These are phyloP conservation scores for Allomyces macrogynus DNA, from an alignment of 192 early-diverging fungal species.

Conservation along the genomic window DNA sequence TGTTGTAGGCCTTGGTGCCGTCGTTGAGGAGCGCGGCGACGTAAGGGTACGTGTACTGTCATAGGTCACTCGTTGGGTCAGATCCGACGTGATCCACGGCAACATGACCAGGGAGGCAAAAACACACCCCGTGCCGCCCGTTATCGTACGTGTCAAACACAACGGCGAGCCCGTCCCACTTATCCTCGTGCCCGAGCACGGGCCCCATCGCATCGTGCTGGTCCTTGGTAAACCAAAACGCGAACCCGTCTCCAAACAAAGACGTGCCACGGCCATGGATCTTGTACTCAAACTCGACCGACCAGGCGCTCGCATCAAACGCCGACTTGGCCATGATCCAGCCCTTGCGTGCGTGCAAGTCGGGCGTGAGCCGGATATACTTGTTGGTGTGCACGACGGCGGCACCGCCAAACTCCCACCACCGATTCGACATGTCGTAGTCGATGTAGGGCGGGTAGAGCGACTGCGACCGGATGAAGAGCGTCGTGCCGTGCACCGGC, in stretches of 20 bases:
- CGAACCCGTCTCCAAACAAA: conserved; percentile 89
- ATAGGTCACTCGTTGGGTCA: conserved; percentile 14
- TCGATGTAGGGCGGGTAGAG: conserved; percentile 41
- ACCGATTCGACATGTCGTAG: conserved; percentile 57
- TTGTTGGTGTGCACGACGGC: conserved; percentile 69
- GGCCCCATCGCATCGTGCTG: conserved; percentile 39
- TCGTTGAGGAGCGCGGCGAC: conserved; percentile 36
- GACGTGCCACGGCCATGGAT: conserved; percentile 50
- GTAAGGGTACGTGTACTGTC: conserved; percentile 23
- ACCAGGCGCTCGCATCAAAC: conserved; percentile 43
- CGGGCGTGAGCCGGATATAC: conserved; percentile 68
- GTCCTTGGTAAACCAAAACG: conserved; percentile 77
- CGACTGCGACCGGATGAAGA: conserved; percentile 20
- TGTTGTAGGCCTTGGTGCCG: conserved; percentile 30
- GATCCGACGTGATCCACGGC: neutral
- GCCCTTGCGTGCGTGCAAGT: conserved; percentile 56
- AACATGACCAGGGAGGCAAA: too few species aligned
- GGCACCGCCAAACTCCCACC: conserved; percentile 92
- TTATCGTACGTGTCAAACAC: conserved; percentile 97
- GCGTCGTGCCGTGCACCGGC: neutral
- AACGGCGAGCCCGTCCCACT: conserved; percentile 79
- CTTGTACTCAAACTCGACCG: conserved; percentile 85
- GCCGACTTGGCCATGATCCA: conserved; percentile 46
- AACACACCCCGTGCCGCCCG: conserved; percentile 28
- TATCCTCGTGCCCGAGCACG: conserved; percentile 73